Base-by-base conservation (phyloP, 1,284 basidiomycete species). In the Apiotrichum sp. region DNA sequence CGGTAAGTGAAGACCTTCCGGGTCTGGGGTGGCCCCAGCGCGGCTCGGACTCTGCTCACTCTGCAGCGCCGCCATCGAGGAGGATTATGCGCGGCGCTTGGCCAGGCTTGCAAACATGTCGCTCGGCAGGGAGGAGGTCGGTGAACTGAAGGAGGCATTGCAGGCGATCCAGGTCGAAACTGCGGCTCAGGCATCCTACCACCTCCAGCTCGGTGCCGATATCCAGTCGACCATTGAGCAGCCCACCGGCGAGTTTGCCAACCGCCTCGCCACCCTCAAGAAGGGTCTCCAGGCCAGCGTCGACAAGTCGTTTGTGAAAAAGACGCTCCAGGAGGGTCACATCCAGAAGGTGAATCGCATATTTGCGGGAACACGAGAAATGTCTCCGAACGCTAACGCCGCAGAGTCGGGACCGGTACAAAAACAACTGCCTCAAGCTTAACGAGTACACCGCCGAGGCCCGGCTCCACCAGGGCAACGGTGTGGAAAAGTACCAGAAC, bases 391-490 rank as follows among this genome's bases (percentile, higher is more conserved):
- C 22, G 22, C 22, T 56, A 42, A 47, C 51, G 22, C 45, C 11
- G 3, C 66, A 81, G 76, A 89, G 95, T 1, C 84, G 89, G 61
- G 91, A 96, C 72, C 90, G 93, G 71, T 98, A 98, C 78, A 92
- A 97, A 74, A 81, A 83, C 53, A 93, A 98, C 70, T 97, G 93
- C 74, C 81, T 96, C 60, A 85, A 87, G 60, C 93, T 98, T 81
- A 98, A 98, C 73, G 88, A 90, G 7, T 93, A 89, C 73, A 95
- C 93, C 4, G 95, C 95, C 2, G 93, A 97, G 76, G 85, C 87
- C 52, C 88, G 89, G 6, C 82, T 98, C 9, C 86, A 93, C 22
- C 95, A 98, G 75, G 96, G 95, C 38, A 86, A 86, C 63, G 95
- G 98, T 62, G 80, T 95, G 35, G 96, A 99, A 65, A 93, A 91